Conservation (phyloP, 148 eudicot genomes). For the Amaranthus palmeri region DNA sequence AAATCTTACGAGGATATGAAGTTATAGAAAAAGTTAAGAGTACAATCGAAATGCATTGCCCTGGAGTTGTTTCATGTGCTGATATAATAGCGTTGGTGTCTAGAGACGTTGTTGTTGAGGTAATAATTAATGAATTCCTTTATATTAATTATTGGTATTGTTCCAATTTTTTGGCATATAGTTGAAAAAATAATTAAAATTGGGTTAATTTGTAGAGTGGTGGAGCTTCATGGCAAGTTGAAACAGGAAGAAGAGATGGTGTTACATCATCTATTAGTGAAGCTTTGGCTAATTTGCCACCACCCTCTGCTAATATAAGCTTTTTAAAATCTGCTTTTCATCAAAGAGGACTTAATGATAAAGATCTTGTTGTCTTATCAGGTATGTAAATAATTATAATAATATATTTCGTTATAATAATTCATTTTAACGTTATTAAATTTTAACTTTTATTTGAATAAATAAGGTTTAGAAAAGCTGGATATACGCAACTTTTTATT, state of each 20-base stretch:
- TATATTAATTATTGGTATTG: not conserved
- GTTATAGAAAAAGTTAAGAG: conserved; percentile 37
- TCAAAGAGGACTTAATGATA: conserved; percentile 34
- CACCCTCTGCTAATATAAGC: conserved; percentile 34
- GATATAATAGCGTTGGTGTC: conserved; percentile 45
- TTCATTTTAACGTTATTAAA: too few species aligned
- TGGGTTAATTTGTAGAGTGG: conserved; percentile 19
- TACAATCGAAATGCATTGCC: conserved; percentile 38
- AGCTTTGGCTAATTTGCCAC: conserved; percentile 29
- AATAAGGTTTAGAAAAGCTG: too few species aligned
- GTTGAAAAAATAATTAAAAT: too few species aligned
- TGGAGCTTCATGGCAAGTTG: conserved; percentile 39
- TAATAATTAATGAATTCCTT: not conserved
- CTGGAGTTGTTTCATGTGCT: conserved; percentile 48
- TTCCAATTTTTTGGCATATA: not conserved
- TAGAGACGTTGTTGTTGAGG: conserved; percentile 36
- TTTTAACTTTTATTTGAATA: too few species aligned
- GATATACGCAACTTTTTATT: too few species aligned
- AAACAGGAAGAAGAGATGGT: conserved; percentile 55
- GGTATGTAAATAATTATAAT: conserved; percentile 20
- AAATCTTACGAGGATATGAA: conserved; percentile 40
- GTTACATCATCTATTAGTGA: conserved; percentile 29
- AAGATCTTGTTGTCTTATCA: conserved; percentile 57
- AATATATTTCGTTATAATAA: too few species aligned
- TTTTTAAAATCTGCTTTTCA: conserved; percentile 23